A percentile compares a stretch with the other conserved stretches of the same genome.
Conservation (phyloP, 768 basidiomycete genomes). For the Pleurotus djamor region DNA sequence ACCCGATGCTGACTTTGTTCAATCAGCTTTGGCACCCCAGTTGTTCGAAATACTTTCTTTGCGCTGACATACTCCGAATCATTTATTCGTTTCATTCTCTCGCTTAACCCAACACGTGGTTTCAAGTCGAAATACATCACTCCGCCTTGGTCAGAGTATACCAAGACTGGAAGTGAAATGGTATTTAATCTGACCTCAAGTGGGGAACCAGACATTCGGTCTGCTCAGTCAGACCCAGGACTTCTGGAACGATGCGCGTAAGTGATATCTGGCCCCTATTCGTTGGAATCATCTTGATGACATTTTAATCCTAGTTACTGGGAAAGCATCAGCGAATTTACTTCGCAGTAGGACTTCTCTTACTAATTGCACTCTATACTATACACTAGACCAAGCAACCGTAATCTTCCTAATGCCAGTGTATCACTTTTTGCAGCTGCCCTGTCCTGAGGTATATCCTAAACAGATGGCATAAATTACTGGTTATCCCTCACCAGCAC, state of each 20-base stretch:
- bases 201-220: background rate
- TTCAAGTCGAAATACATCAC: constrained; percentile 12
- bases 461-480: too few species aligned
- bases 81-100: constrained; percentile 15
- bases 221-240: background rate
- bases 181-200: background rate
- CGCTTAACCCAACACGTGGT: constrained; percentile 10
- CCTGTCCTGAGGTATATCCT: too few species aligned
- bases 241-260: background rate
- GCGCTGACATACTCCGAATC: constrained; percentile 9
- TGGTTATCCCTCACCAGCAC: too few species aligned
- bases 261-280: background rate
- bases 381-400: background rate
- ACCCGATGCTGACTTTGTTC: background rate
- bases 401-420: background rate
- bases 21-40: background rate
- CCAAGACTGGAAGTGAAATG: background rate
- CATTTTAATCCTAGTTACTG: background rate
- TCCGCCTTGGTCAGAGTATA: constrained; percentile 11
- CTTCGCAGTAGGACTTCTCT: background rate
- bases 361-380: background rate
- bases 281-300: background rate
- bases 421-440: too few species aligned
- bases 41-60: constrained; percentile 13
- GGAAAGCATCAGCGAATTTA: background rate